Conservation (phyloP, 2,329 filamentous ascomycete genomes). For the Fusarium sp. region DNA sequence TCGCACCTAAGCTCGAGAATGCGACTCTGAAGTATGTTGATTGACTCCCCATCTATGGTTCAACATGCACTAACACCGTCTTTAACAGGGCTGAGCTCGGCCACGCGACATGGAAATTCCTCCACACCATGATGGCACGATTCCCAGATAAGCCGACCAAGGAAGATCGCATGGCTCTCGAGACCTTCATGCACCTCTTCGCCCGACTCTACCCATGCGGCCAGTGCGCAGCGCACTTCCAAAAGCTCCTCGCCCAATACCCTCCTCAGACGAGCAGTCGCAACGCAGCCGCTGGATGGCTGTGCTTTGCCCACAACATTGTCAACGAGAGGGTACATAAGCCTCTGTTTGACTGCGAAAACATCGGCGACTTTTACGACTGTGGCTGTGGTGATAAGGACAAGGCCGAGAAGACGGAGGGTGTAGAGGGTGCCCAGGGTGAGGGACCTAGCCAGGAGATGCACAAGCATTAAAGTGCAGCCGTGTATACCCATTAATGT, state of each 20-base stretch:
- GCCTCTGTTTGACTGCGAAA: constrained; percentile 74
- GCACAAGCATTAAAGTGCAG: constrained; percentile 39
- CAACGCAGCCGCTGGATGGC: constrained; percentile 76
- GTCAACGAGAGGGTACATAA: constrained; percentile 77
- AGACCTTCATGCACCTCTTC: constrained; percentile 76
- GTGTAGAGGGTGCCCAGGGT: constrained; percentile 37
- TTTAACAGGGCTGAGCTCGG: constrained; percentile 72
- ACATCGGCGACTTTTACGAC: constrained; percentile 80
- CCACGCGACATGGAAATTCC: constrained; percentile 77
- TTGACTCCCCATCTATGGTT: neutral
- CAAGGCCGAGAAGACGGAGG: constrained; percentile 56
- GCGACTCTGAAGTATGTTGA: constrained; percentile 79
- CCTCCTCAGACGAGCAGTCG: constrained; percentile 76
- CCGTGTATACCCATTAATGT: constrained; percentile 7
- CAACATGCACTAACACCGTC: constrained; percentile 18
- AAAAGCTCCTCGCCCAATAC: constrained; percentile 71
- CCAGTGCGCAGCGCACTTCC: constrained; percentile 79
- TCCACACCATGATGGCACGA: constrained; percentile 79
- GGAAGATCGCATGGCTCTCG: constrained; percentile 74
- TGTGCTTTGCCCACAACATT: constrained; percentile 77
- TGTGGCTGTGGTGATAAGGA: constrained; percentile 79
- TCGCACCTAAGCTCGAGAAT: constrained; percentile 86
- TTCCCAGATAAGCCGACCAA: constrained; percentile 76
- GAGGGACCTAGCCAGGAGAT: constrained; percentile 37
- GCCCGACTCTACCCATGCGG: constrained; percentile 79